Conservation (phyloP, 768 basidiomycete genomes). For the Tricholoma saponaceum region DNA sequence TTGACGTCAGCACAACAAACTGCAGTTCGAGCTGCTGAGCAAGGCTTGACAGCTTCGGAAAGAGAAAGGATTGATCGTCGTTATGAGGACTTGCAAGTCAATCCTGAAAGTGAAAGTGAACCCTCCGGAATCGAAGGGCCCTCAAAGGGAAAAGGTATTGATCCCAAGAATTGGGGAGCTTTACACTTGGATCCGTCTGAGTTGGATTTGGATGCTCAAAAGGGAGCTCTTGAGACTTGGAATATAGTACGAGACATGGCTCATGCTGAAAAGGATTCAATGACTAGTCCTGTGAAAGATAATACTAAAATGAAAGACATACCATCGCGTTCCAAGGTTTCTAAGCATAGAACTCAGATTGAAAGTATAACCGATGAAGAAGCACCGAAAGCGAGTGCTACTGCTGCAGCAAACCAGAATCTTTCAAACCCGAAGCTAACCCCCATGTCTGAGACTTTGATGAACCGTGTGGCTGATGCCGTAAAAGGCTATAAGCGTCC, state of each 20-base stretch:
- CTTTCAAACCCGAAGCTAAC: neutral
- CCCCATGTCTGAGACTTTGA: neutral
- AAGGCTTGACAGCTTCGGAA: neutral
- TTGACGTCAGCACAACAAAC: neutral
- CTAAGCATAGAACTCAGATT: neutral
- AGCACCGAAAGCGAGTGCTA: neutral
- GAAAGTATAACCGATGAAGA: neutral
- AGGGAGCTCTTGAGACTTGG: neutral
- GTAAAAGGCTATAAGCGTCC: neutral
- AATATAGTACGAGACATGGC: neutral
- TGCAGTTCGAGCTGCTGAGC: neutral
- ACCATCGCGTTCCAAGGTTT: neutral
- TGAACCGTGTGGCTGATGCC: neutral
- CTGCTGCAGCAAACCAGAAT: neutral
- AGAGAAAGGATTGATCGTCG: neutral
- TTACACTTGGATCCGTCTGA: neutral
- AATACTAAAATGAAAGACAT: neutral
- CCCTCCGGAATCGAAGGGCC: neutral
- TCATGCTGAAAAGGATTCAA: neutral
- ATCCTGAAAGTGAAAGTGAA: neutral
- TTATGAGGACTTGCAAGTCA: neutral
- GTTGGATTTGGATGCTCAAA: neutral
- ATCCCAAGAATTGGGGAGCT: neutral
- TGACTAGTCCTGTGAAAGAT: neutral
- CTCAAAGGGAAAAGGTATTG: neutral